Conservation (phyloP, 176 grass and related monocot genomes). For the Carex parvula region DNA sequence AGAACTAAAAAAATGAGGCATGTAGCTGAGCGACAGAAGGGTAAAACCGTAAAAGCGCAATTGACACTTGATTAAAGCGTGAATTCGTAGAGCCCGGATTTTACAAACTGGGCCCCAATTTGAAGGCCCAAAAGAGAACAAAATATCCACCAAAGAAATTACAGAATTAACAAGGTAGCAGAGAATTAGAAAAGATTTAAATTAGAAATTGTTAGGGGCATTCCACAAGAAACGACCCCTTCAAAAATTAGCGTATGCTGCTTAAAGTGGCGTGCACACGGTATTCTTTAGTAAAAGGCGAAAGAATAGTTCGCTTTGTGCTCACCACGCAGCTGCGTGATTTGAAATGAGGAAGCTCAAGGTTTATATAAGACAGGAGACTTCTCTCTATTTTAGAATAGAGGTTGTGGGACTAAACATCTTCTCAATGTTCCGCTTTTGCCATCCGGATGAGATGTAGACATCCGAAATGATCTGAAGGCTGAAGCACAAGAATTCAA, state of each 20-base stretch:
- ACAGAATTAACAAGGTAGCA: too few species aligned
- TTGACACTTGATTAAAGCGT: too few species aligned
- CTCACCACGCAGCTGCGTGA: constrained; percentile 51
- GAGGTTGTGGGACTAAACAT: neutral
- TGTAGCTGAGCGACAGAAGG: too few species aligned
- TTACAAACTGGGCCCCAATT: too few species aligned
- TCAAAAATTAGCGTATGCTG: constrained; percentile 5
- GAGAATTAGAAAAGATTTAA: neutral
- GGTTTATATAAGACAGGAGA: neutral
- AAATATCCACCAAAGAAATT: too few species aligned
- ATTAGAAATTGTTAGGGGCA: neutral
- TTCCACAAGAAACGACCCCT: neutral
- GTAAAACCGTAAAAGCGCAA: too few species aligned
- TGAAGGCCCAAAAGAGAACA: too few species aligned
- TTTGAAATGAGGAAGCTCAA: neutral
- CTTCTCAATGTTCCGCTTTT: neutral
- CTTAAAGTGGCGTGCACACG: constrained; percentile 26
- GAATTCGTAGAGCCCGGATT: too few species aligned
- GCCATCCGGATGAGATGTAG: neutral
- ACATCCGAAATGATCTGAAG: too few species aligned
- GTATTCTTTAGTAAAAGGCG: constrained; percentile 67
- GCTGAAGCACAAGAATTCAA: too few species aligned
- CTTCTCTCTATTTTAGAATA: neutral
- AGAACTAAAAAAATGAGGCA: too few species aligned
- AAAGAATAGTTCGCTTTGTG: constrained; percentile 64